A percentile compares a stretch with the other conserved stretches of the same genome.
Evolutionary conservation across 2,329 filamentous ascomycete genomes (phyloP).

Genomic region (Xylariales sp.): DNA sequence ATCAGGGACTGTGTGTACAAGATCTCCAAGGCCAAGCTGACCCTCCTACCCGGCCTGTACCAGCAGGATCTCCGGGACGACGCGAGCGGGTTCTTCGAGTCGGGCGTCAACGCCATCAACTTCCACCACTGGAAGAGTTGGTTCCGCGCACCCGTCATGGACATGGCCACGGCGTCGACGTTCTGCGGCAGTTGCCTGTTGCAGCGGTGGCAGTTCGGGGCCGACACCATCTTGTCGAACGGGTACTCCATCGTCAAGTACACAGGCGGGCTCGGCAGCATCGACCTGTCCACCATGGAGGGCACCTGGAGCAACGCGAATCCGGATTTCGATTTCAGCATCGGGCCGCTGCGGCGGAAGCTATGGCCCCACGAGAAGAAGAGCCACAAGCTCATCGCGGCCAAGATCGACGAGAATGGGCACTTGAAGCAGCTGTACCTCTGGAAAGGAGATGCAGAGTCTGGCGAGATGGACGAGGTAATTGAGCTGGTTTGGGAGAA

Average conservation of each 20-base stretch:
- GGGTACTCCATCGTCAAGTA: slow-evolving; percentile 55
- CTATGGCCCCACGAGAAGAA: slow-evolving; percentile 39
- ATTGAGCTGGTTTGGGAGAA: slow-evolving; percentile 46
- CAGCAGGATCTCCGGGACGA: slow-evolving; percentile 55
- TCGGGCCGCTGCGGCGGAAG: slow-evolving; percentile 44
- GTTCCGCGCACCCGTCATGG: slow-evolving; percentile 46
- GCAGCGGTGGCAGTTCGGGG: slow-evolving; percentile 46
- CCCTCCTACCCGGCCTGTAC: slow-evolving; percentile 48
- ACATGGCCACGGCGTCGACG: slow-evolving; percentile 42
- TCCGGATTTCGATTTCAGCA: slow-evolving; percentile 44
- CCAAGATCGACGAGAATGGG: slow-evolving; percentile 32
- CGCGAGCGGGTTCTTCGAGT: slow-evolving; percentile 56
- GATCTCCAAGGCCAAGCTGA: slow-evolving; percentile 50
- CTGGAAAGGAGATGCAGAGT: slow-evolving; percentile 32
- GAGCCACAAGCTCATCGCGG: slow-evolving; percentile 44
- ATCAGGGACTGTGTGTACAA: slow-evolving; percentile 53
- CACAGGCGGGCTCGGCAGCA: slow-evolving; percentile 27
- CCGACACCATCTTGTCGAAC: slow-evolving; percentile 50
- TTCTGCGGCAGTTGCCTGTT: slow-evolving; percentile 58
- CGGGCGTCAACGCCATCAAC: slow-evolving; percentile 47
- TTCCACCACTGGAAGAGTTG: slow-evolving; percentile 63
- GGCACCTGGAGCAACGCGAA: slow-evolving; percentile 47
- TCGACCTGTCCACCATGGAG: slow-evolving; percentile 45
- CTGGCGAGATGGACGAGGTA: slow-evolving; percentile 41
- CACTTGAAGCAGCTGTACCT: slow-evolving; percentile 53